phyloP scores from a whole-genome alignment of 331 rosid species.

The Cydonia oblonga region DNA sequence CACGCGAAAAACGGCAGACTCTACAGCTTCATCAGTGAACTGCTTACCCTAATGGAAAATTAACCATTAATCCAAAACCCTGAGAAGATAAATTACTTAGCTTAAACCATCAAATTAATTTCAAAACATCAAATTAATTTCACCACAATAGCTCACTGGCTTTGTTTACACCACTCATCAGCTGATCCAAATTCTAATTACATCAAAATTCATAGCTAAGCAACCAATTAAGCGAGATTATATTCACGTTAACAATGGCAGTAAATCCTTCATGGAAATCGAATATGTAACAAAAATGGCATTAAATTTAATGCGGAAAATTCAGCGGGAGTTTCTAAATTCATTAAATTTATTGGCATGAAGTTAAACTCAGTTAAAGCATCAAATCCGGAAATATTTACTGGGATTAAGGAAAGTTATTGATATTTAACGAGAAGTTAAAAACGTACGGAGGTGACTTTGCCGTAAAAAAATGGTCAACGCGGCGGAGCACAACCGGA shows the following conservation, averaged over 20 bases:
- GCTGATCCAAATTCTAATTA: not conserved
- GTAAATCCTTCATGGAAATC: too few species aligned
- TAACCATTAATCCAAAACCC: not conserved
- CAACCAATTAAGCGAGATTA: not conserved
- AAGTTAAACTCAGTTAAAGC: too few species aligned
- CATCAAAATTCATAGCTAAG: not conserved
- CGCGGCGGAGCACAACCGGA: not conserved
- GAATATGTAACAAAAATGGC: not conserved
- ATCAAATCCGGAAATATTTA: not conserved
- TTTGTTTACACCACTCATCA: not conserved
- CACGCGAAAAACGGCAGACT: conserved; percentile 8
- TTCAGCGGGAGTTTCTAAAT: not conserved
- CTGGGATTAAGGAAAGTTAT: not conserved
- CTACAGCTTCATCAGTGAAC: conserved; percentile 6
- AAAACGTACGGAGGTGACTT: not conserved
- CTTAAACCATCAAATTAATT: not conserved
- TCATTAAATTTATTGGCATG: not conserved
- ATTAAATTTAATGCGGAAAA: not conserved
- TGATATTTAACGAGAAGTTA: not conserved
- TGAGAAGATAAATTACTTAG: conserved; percentile 2
- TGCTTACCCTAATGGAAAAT: not conserved
- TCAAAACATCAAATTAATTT: not conserved
- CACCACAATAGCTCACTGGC: not conserved
- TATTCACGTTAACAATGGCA: too few species aligned
- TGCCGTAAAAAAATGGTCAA: too few species aligned